Evolutionary conservation across 2,329 filamentous ascomycete genomes (phyloP).

Genomic region (Macrophomina phaseolina): DNA sequence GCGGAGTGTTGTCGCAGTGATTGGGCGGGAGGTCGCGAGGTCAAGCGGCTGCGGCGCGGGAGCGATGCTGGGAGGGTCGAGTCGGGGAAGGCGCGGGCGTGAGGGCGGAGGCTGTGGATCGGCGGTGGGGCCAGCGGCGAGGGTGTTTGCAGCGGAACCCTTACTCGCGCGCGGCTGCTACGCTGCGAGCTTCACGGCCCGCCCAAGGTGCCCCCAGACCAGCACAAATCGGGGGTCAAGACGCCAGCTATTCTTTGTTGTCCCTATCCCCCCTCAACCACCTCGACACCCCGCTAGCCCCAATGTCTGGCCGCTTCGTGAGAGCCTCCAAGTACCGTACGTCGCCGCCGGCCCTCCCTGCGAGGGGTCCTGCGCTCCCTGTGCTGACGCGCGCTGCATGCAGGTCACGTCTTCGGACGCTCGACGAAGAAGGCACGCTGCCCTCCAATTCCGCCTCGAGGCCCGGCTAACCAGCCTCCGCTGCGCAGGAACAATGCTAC

Average conservation of each 20-base stretch:
- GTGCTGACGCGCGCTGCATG: slow-evolving; percentile 35
- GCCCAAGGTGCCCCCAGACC: slow-evolving; percentile 19
- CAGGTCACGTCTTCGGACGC: slow-evolving; percentile 98
- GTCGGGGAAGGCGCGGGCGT: slow-evolving; percentile 1
- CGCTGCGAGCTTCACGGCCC: slow-evolving; percentile 18
- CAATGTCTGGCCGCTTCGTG: slow-evolving; percentile 75
- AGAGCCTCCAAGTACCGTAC: slow-evolving; percentile 76
- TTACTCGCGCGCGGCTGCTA: slow-evolving; percentile 22
- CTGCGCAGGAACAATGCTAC: slow-evolving; percentile 83
- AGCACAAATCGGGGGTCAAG: slow-evolving; percentile 21
- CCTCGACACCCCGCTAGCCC: not conserved
- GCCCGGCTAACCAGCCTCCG: slow-evolving; percentile 29
- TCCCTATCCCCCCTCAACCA: slow-evolving; percentile 12
- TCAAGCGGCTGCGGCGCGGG: not conserved
- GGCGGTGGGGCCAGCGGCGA: slow-evolving; percentile 19
- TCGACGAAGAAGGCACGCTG: slow-evolving; percentile 76
- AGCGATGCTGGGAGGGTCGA: not conserved
- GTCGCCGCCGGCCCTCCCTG: slow-evolving; percentile 41
- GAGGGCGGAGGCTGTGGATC: not conserved
- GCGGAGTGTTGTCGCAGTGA: not conserved
- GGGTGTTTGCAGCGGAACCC: slow-evolving; percentile 21
- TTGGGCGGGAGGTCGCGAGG: not conserved
- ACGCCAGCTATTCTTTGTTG: slow-evolving; percentile 21
- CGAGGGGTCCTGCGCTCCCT: slow-evolving; percentile 29
- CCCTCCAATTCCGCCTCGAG: not conserved